Base-by-base conservation (phyloP, 768 basidiomycete species). In the Pulveroboletus sp. region DNA sequence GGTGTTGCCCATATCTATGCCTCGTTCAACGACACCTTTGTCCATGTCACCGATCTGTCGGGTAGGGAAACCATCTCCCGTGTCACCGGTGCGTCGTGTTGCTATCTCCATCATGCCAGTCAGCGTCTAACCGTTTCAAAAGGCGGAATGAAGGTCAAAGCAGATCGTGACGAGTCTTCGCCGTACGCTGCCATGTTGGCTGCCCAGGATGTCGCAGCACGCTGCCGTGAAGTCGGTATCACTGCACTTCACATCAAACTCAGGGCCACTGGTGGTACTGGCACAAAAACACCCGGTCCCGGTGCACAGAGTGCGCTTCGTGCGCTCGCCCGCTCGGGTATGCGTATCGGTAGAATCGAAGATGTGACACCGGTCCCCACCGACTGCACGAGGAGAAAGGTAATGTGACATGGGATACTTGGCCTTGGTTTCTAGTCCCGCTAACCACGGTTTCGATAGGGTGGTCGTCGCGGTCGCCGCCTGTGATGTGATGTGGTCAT, bases 141-240 rank as follows among this genome's bases (percentile, higher is more conserved):
- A 64, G 91, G 92, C 71, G 96, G 96, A 54, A 98, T 98, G 96
- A 98, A 98, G 79, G 96, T 99, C 75, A 99, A 98, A 79, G 96
- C 95, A 11, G 96, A 99, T 74, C 89, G 96, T 74, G 96, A 99
- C 76, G 96, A 99, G 76, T 97, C 93, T 37, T 97, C 94, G 21
- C 91, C 90, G 15, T 91, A 96, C 68, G 92, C 93, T 45, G 93
- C 94, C 69, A 95, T 96, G 94, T 78, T 98, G 70, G 95, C 95
- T 48, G 93, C 95, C 38, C 95, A 98, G 77, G 95, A 98, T 62
- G 93, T 93, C 59, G 95, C 95, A 51, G 70, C 78, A 46, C 91
- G 94, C 60, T 99, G 96, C 87, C 89, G 90, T 68, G 96, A 98
- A 76, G 91, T 98, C 61, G 96, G 96, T 49, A 88, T 99, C 74